These are phyloP conservation scores for Fusarium musae DNA, from an alignment of 2,329 filamentous ascomycete species.

Conservation along the genomic window DNA sequence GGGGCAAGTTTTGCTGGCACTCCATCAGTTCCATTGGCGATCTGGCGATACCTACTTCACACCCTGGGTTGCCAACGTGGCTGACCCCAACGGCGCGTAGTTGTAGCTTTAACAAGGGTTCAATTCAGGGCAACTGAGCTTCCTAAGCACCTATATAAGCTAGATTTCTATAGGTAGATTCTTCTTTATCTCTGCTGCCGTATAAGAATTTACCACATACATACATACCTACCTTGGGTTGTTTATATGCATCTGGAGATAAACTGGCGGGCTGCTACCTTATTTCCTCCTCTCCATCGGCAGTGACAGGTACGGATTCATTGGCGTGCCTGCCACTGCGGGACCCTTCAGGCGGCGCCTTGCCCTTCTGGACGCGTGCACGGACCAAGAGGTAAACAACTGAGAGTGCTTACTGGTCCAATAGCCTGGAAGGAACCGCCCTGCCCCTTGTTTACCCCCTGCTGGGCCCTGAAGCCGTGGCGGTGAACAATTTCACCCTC, in stretches of 20 bases:
- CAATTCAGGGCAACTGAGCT: neutral
- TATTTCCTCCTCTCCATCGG: conserved; percentile 4
- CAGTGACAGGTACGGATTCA: conserved; percentile 19
- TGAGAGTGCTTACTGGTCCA: conserved; percentile 44
- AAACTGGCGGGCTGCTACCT: neutral
- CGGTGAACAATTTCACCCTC: conserved; percentile 50
- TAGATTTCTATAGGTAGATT: neutral
- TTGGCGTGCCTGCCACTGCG: conserved; percentile 31
- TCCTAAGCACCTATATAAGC: neutral
- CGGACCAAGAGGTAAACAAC: conserved; percentile 50
- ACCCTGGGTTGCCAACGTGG: conserved; percentile 23
- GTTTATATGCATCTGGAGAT: neutral
- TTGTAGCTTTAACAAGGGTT: neutral
- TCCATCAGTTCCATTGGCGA: conserved; percentile 20
- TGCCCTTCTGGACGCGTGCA: conserved; percentile 46
- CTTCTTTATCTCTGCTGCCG: neutral
- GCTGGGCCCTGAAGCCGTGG: conserved; percentile 44
- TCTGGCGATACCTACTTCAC: conserved; percentile 15
- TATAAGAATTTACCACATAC: neutral
- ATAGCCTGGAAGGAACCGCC: conserved; percentile 40
- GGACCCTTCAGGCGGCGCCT: conserved; percentile 40
- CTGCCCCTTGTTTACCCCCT: conserved; percentile 40
- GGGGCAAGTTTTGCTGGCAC: conserved; percentile 17
- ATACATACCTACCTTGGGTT: neutral
- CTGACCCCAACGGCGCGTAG: conserved; percentile 26